phyloP scores from a whole-genome alignment of 345 rosid species.

The Viola odorata region DNA sequence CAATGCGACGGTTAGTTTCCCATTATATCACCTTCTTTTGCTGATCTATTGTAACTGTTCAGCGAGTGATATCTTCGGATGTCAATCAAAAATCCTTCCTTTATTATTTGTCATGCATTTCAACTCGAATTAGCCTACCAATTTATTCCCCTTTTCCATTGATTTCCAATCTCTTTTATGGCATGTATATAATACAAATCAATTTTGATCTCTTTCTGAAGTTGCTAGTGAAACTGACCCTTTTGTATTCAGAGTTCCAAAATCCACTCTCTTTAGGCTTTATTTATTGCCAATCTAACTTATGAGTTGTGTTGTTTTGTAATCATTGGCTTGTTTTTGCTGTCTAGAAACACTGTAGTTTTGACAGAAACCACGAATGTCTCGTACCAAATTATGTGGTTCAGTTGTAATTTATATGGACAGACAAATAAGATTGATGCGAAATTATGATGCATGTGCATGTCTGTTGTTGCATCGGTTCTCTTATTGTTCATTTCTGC shows the following conservation, averaged over 20 bases:
- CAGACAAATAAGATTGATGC: not conserved
- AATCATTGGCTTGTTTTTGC: not conserved
- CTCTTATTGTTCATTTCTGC: not conserved
- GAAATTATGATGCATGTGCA: not conserved
- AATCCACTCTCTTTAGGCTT: too few species aligned
- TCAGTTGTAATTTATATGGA: not conserved
- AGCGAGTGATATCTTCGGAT: not conserved
- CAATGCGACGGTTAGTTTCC: slow-evolving; percentile 79
- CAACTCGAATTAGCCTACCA: not conserved
- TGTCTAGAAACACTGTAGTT: not conserved
- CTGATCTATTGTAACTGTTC: not conserved
- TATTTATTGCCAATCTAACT: not conserved
- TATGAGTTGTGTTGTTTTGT: not conserved
- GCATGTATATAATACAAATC: not conserved
- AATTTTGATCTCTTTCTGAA: too few species aligned
- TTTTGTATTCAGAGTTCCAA: too few species aligned
- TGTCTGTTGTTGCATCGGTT: not conserved
- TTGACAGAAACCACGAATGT: not conserved
- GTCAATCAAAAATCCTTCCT: not conserved
- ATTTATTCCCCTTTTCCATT: not conserved
- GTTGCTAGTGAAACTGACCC: too few species aligned
- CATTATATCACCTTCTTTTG: not conserved
- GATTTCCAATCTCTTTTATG: not conserved
- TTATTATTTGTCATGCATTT: not conserved
- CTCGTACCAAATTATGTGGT: not conserved